A percentile compares a stretch with the other conserved stretches of the same genome.
Evolutionary conservation across 1,284 basidiomycete genomes (phyloP).

Genomic region (Melanopsichium pennsylvanicum): DNA sequence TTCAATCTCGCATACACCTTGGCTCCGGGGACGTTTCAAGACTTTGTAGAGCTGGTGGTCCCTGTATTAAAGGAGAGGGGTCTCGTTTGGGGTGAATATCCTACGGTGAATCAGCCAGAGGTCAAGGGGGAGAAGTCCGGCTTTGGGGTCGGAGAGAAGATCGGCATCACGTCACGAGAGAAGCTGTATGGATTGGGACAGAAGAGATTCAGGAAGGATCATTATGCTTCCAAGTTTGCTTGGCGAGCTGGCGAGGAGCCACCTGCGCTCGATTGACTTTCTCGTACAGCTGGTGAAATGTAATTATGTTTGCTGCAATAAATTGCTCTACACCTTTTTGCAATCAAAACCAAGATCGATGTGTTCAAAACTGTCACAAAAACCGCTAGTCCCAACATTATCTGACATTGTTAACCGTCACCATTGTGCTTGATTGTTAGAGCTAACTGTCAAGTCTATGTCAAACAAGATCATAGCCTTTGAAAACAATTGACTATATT

Average conservation of each 20-base stretch:
- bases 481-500: no score
- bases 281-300: no score
- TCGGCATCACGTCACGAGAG: slow-evolving; percentile 56
- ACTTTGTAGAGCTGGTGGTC: slow-evolving; percentile 51
- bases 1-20: slow-evolving; percentile 57
- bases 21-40: slow-evolving; percentile 57
- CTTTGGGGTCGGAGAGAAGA: slow-evolving; percentile 43
- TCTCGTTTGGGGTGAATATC: slow-evolving; percentile 60
- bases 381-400: no score
- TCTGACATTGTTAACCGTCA: background rate
- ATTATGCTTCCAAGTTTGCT: slow-evolving; percentile 55
- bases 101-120: slow-evolving; percentile 13
- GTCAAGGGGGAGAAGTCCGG: slow-evolving; percentile 18
- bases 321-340: background rate
- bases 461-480: no score
- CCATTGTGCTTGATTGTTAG: no score
- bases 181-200: slow-evolving; percentile 60
- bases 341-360: background rate
- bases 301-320: no score
- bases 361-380: background rate
- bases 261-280: slow-evolving; percentile 28
- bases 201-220: slow-evolving; percentile 50
- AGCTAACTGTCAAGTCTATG: no score
- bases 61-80: slow-evolving; percentile 58
- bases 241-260: slow-evolving; percentile 58